Conservation (phyloP, 164 flowering plant species). For the Buxus sempervirens region DNA sequence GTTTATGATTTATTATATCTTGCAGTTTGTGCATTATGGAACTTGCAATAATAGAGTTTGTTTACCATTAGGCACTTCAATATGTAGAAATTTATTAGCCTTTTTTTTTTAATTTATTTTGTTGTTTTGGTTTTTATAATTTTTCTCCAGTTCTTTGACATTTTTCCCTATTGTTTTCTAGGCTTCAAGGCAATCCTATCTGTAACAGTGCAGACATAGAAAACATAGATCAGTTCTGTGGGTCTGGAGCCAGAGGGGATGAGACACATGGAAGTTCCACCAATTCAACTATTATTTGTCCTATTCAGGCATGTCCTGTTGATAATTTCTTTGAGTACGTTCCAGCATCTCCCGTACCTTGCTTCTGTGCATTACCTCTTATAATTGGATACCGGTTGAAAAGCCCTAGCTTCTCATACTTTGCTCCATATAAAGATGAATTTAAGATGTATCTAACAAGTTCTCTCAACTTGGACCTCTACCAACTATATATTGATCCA, state of each 20-base stretch:
- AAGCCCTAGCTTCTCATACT: slow-evolving; percentile 80
- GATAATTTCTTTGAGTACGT: slow-evolving; percentile 42
- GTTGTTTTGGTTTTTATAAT: neutral
- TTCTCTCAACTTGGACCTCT: slow-evolving; percentile 44
- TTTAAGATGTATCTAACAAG: slow-evolving; percentile 50
- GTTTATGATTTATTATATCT: too few species aligned
- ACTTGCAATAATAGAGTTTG: too few species aligned
- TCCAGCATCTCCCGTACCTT: slow-evolving; percentile 34
- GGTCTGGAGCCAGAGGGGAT: slow-evolving; percentile 17
- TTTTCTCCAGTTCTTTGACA: neutral
- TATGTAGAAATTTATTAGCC: too few species aligned
- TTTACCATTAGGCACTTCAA: too few species aligned
- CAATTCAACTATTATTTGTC: slow-evolving; percentile 26
- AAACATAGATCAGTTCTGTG: slow-evolving; percentile 38
- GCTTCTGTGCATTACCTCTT: slow-evolving; percentile 79
- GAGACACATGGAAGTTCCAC: slow-evolving; percentile 6
- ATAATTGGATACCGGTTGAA: slow-evolving; percentile 76
- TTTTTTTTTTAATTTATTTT: slow-evolving; percentile 1
- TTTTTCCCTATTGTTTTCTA: slow-evolving; percentile 12
- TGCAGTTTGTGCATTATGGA: too few species aligned
- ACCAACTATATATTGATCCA: slow-evolving; percentile 50
- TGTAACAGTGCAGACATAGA: slow-evolving; percentile 33
- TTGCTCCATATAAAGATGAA: slow-evolving; percentile 33
- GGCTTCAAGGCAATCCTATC: slow-evolving; percentile 78
- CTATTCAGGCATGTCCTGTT: slow-evolving; percentile 44